A percentile compares a stretch with the other conserved stretches of the same genome.
Evolutionary conservation across 75 land plant species (phyloP).

Genomic region (Picea glauca): DNA sequence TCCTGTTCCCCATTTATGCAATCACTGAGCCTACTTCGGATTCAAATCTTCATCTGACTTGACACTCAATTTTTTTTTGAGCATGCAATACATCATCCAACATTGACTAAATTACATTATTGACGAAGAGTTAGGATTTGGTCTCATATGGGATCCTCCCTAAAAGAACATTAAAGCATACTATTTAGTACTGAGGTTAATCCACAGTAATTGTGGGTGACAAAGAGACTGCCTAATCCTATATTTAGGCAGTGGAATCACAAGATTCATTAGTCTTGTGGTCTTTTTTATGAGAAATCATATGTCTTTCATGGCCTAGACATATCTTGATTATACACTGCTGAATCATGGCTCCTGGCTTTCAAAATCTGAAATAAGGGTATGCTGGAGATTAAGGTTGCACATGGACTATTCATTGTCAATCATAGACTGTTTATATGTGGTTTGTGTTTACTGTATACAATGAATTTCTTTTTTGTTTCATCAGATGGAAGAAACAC

Average conservation of each 20-base stretch:
- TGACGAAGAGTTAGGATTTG: too few species aligned
- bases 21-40: too few species aligned
- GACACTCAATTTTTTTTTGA: too few species aligned
- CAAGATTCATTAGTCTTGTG: not conserved
- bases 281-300: not conserved
- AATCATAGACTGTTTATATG: not conserved
- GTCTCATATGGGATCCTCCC: too few species aligned
- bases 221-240: too few species aligned
- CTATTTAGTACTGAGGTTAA: not conserved
- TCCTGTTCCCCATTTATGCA: too few species aligned
- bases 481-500: not conserved
- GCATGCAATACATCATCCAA: too few species aligned
- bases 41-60: too few species aligned
- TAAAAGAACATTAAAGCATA: too few species aligned
- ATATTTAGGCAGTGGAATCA: too few species aligned
- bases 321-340: not conserved
- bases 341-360: not conserved
- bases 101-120: too few species aligned
- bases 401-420: not conserved
- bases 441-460: not conserved
- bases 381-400: not conserved
- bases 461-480: not conserved
- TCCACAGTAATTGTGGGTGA: conserved; percentile 3
- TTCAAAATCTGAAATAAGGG: not conserved
- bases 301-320: not conserved